Conservation (phyloP, 2,329 filamentous ascomycete species). For the Orbilia oligospora region DNA sequence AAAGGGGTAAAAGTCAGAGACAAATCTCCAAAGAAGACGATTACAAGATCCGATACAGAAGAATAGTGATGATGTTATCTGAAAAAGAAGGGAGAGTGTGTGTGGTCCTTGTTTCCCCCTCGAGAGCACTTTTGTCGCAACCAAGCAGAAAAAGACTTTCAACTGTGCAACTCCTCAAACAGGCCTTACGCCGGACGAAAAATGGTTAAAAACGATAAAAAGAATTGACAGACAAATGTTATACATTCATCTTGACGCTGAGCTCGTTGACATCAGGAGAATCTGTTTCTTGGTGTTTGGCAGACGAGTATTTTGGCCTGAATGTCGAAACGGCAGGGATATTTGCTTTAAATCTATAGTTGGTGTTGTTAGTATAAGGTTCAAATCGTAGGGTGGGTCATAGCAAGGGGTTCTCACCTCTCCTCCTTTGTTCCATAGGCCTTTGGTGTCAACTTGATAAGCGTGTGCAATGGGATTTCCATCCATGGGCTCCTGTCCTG, state of each 20-base stretch:
- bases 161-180: conserved; percentile 1
- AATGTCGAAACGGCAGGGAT: conserved; percentile 97
- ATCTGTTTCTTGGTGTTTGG: conserved; percentile 80
- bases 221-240: conserved; percentile 12
- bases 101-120: conserved; percentile 16
- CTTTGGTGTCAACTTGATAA: conserved; percentile 95
- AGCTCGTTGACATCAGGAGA: conserved; percentile 58
- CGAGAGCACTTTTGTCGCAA: conserved; percentile 38
- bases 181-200: conserved; percentile 29
- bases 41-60: conserved; percentile 50
- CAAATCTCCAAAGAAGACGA: conserved; percentile 21
- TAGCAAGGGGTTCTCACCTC: conserved; percentile 70
- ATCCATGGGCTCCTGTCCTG: conserved; percentile 97
- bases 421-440: conserved; percentile 95
- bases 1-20: neutral
- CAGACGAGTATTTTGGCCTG: conserved; percentile 91
- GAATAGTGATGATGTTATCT: conserved; percentile 13
- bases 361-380: conserved; percentile 13
- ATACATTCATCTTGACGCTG: conserved; percentile 59
- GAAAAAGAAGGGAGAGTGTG: conserved; percentile 32
- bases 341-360: conserved; percentile 75
- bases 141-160: conserved; percentile 31
- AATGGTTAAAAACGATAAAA: neutral
- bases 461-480: conserved; percentile 94
- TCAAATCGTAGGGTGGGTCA: neutral